Base-by-base conservation (phyloP, 2,329 filamentous ascomycete species). In the Pseudodiploospora longispora region DNA sequence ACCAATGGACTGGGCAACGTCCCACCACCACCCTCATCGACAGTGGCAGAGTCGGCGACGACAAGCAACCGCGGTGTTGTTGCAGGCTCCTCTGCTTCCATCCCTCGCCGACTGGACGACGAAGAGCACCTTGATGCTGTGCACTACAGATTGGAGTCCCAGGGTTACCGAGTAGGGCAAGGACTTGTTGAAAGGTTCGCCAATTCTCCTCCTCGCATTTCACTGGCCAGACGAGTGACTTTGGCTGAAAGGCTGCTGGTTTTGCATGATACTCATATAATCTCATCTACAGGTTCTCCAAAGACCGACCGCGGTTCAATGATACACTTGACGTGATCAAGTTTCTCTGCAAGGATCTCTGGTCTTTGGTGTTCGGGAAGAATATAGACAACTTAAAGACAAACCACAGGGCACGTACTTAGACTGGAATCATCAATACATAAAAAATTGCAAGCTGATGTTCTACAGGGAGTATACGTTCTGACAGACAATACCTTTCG, bases 351-450 rank as follows among this genome's bases (percentile, higher is more conserved):
- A 98, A 98, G 71, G 93, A 98, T 64, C 75, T 98, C 37, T 98
- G 93, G 93, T 89, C 82, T 31, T 74, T 97, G 19, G 79, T 96
- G 10, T 98, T 96, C 66, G 78, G 87, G 61, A 98, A 98, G 68
- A 94, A 97, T 64, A 87, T 98, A 59, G 93, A 98, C 66, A 98
- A 98, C 62, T 75, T 98, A 38, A 98, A 98, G 69, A 98, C 93
- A 6, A 98, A 98, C 61, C 93, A 98, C 63, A 75, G 93, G 56
- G 85, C 88, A 69, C 12, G 73, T 55, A 36, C 19, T 30, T 9
- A 27, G 27, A 6, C 30, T 19, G 27, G 38, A 33, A 27, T 7
- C 5, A 19, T 6, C n/a, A 6, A 8, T 42, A 27, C 36, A 12
- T 31, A 27, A 29, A 42, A 32, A 28, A 10, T 28, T 34, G 33